These are phyloP conservation scores for Deakozyma indianensis DNA, from an alignment of 805 yeast species.

Conservation along the genomic window DNA sequence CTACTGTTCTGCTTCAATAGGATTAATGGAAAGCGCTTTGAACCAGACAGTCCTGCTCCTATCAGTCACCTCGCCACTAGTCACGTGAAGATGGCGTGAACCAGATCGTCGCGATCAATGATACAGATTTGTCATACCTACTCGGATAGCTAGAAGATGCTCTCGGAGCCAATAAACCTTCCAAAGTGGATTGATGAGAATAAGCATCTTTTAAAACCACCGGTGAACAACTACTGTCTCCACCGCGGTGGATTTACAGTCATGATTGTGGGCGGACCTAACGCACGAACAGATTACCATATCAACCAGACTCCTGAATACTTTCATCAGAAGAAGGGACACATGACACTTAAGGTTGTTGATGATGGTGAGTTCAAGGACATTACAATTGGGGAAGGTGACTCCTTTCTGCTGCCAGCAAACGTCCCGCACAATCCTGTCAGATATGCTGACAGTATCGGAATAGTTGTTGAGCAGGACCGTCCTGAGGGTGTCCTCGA, in stretches of 20 bases:
- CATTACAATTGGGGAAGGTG: constrained; percentile 67
- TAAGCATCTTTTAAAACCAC: constrained; percentile 65
- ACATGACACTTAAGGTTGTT: constrained; percentile 72
- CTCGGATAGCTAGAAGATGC: no score
- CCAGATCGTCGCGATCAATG: no score
- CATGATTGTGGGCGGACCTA: constrained; percentile 95
- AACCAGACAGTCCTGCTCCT: no score
- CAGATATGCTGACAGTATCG: constrained; percentile 72
- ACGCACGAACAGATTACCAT: constrained; percentile 86
- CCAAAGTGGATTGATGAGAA: constrained; percentile 72
- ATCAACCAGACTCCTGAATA: constrained; percentile 91
- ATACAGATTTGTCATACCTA: no score
- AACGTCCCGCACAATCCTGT: constrained; percentile 86
- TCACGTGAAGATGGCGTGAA: no score
- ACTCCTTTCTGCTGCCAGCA: constrained; percentile 73
- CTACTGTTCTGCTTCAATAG: no score
- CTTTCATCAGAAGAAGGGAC: constrained; percentile 78
- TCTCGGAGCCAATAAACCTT: constrained; percentile 48
- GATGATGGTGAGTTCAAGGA: constrained; percentile 66
- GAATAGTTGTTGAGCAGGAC: constrained; percentile 85
- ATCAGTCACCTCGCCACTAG: no score
- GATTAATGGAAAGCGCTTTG: no score
- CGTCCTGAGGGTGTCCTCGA: constrained; percentile 62
- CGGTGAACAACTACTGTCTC: constrained; percentile 80
- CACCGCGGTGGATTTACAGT: constrained; percentile 88